These are phyloP conservation scores for Moniliophthora roreri DNA, from an alignment of 1,284 basidiomycete species.

Conservation along the genomic window DNA sequence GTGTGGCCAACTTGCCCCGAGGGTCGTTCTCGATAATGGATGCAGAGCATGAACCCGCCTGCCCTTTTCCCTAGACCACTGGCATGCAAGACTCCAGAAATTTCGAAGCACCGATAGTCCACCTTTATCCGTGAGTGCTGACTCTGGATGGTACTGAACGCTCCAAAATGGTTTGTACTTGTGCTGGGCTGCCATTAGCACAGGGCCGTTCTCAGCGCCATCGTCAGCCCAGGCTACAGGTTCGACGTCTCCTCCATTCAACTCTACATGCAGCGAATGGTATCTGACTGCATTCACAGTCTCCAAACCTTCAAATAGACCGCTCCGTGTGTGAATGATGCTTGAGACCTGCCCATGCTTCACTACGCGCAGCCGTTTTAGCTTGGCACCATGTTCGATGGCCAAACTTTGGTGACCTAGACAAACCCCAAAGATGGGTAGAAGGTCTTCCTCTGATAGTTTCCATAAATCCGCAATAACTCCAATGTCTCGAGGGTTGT, in stretches of 20 bases:
- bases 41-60: conserved; percentile 44
- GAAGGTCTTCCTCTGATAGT: conserved; percentile 44
- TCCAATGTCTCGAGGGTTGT: conserved; percentile 61
- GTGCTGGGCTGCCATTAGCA: conserved; percentile 75
- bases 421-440: conserved; percentile 88
- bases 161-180: conserved; percentile 79
- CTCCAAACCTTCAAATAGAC: conserved; percentile 64
- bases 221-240: conserved; percentile 71
- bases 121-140: conserved; percentile 62
- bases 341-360: conserved; percentile 83
- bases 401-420: conserved; percentile 91
- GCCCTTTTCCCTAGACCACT: conserved; percentile 46
- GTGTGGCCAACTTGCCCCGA: conserved; percentile 60
- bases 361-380: conserved; percentile 54
- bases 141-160: conserved; percentile 97
- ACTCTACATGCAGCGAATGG: conserved; percentile 68
- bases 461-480: conserved; percentile 69
- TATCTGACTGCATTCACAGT: conserved; percentile 82
- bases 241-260: conserved; percentile 49
- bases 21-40: conserved; percentile 26
- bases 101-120: conserved; percentile 66
- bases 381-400: conserved; percentile 69
- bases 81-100: conserved; percentile 66
- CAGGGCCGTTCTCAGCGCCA: conserved; percentile 57
- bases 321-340: conserved; percentile 55